Percentiles rank a stretch among this genome's conserved stretches.
Conservation (phyloP, 2,329 filamentous ascomycete species). For the Aspergillus hiratsukae region DNA sequence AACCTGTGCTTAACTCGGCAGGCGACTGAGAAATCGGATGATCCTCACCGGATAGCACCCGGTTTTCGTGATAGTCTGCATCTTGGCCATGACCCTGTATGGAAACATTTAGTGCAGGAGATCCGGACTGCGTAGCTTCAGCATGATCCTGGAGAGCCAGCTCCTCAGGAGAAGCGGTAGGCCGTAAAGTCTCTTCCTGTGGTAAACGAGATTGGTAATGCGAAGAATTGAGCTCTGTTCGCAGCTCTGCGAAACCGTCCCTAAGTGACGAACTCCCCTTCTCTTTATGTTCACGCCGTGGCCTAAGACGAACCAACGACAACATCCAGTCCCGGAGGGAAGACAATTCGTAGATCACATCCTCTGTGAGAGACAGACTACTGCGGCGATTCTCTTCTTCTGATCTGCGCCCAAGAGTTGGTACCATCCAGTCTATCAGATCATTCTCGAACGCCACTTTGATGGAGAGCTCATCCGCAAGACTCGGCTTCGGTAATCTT, state of each 20-base stretch:
- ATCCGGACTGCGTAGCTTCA: constrained; percentile 7
- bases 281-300: constrained; percentile 10
- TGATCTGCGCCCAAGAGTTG: constrained; percentile 36
- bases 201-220: constrained; percentile 10
- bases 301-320: constrained; percentile 25
- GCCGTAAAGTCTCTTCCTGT: constrained; percentile 11
- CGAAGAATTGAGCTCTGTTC: constrained; percentile 22
- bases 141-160: constrained; percentile 12
- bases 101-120: constrained; percentile 11
- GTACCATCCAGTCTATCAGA: constrained; percentile 41
- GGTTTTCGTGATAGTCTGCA: constrained; percentile 15
- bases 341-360: constrained; percentile 34
- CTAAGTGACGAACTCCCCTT: constrained; percentile 12
- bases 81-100: constrained; percentile 12
- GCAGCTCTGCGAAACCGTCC: constrained; percentile 28
- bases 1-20: constrained; percentile 32
- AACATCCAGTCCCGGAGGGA: constrained; percentile 29
- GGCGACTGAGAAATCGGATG: constrained; percentile 37
- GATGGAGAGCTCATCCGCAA: constrained; percentile 39
- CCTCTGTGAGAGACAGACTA: constrained; percentile 33
- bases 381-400: constrained; percentile 37
- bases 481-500: constrained; percentile 37
- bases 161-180: constrained; percentile 12
- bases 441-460: constrained; percentile 41
- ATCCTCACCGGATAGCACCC: constrained; percentile 29